Evolutionary conservation across 768 basidiomycete species (phyloP), one percentile per base, ranked within the genome.

Genomic region (Lentinula sp.): DNA sequence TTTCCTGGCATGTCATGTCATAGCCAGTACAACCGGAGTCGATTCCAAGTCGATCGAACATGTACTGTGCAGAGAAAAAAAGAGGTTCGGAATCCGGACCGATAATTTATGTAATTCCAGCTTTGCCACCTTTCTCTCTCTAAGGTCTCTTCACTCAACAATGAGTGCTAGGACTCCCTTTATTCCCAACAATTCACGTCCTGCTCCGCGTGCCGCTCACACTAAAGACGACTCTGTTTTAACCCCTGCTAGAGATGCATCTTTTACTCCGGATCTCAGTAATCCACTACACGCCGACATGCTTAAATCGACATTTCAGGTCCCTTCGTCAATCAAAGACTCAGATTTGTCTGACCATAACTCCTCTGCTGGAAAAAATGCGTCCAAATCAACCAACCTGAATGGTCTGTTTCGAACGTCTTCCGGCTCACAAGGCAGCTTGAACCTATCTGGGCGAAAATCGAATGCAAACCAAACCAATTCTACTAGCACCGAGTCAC

Each of bases 121-220:
- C 39, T 41, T 41, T 13, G 39, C 39, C 39, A 10, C 15, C 1
- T 41, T 15, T 13, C 39, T 41, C 28, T 28, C 28, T 28, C 28
- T 28, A 2, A 28, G 3, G 28, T 28, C 28, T 28, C 49, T 50
- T 50, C 20, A 20, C 32, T 12, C 55, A 23, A 43, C 32, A 0
- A 59, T 59, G 57, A 59, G 57, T 36, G 45, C 57, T 33, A 59
- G 57, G 28, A 59, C 57, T 9, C 57, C 57, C 36, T 59, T 59
- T 20, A 59, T 59, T 48, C 57, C 57, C 13, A 48, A 33, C 37
- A 59, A 48, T 46, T 33, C 57, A 49, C 43, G 57, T n/a, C 57
- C 57, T 49, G 57, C 43, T n/a, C 49, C 57, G 32, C 45, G 57
- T 18, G 32, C 42, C 9, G 33, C 57, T 49, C 57, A 59, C 33